Conservation (phyloP, 805 yeast species). For the Wickerhamiella azymoides region DNA sequence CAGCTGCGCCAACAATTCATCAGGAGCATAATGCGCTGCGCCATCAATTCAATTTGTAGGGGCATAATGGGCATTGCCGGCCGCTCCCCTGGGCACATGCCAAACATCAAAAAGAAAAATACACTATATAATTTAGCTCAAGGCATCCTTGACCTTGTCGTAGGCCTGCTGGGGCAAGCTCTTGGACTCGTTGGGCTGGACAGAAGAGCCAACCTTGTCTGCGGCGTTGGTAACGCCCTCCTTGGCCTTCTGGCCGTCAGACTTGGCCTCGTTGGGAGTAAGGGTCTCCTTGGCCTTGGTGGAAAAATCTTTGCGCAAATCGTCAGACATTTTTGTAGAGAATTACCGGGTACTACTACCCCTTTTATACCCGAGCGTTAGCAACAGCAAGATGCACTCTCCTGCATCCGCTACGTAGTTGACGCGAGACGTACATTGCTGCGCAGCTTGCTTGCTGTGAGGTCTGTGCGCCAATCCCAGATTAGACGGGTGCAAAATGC, state of each 20-base stretch:
- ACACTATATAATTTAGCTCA: neutral
- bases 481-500: no score
- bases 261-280: slow-evolving; percentile 59
- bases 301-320: slow-evolving; percentile 62
- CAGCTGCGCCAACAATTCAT: no score
- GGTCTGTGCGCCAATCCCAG: neutral
- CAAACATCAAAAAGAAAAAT: neutral
- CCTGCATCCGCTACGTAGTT: no score
- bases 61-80: no score
- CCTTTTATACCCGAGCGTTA: slow-evolving; percentile 1
- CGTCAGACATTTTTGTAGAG: slow-evolving; percentile 16
- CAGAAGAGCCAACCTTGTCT: slow-evolving; percentile 46
- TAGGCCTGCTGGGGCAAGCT: slow-evolving; percentile 42
- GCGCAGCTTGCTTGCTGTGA: neutral
- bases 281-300: slow-evolving; percentile 54
- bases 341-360: neutral
- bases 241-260: slow-evolving; percentile 49
- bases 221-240: slow-evolving; percentile 50
- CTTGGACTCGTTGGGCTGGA: slow-evolving; percentile 39
- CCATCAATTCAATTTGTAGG: no score
- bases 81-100: no score
- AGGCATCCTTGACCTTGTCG: slow-evolving; percentile 11
- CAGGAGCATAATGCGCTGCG: no score
- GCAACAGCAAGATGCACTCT: slow-evolving; percentile 1
- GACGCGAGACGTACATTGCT: no score